Conservation (phyloP, 2,329 filamentous ascomycete species). For the Hansfordia pulvinata region DNA sequence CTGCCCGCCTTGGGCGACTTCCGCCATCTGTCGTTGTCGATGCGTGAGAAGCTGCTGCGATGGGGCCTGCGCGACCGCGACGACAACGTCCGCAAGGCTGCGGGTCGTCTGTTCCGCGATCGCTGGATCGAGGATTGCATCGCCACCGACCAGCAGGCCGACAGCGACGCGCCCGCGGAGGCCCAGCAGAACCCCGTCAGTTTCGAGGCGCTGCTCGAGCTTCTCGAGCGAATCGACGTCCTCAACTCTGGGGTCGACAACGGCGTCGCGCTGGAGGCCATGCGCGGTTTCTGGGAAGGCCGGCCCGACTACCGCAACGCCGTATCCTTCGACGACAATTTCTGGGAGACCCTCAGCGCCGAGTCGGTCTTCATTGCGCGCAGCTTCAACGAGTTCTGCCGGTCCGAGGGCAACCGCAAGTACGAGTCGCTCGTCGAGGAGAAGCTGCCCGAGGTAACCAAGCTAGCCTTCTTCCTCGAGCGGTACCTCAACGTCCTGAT, state of each 20-base stretch:
- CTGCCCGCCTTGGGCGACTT: conserved; percentile 88
- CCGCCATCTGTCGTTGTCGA: conserved; percentile 78
- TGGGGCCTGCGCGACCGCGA: conserved; percentile 94
- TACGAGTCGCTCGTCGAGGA: conserved; percentile 71
- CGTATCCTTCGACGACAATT: conserved; percentile 57
- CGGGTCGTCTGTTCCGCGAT: conserved; percentile 79
- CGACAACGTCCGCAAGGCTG: conserved; percentile 84
- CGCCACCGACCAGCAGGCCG: conserved; percentile 45
- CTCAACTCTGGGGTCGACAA: conserved; percentile 81
- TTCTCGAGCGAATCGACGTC: conserved; percentile 88
- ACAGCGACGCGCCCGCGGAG: conserved; percentile 40
- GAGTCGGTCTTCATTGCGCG: conserved; percentile 84
- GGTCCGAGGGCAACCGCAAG: conserved; percentile 57
- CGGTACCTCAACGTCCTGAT: conserved; percentile 61
- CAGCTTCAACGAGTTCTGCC: conserved; percentile 90
- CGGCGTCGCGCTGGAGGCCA: conserved; percentile 83
- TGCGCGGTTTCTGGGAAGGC: conserved; percentile 93
- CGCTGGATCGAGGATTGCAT: conserved; percentile 98
- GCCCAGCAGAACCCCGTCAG: conserved; percentile 52
- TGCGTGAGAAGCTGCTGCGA: conserved; percentile 87
- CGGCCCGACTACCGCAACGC: conserved; percentile 69
- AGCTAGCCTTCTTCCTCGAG: conserved; percentile 75
- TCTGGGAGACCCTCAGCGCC: conserved; percentile 70
- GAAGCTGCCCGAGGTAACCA: conserved; percentile 89
- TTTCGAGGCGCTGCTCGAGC: conserved; percentile 73